Percentiles rank a stretch among this genome's conserved stretches.
These are phyloP conservation scores for Aspergillus ustus DNA, from an alignment of 2,329 filamentous ascomycete genomes.

Conservation along the genomic window DNA sequence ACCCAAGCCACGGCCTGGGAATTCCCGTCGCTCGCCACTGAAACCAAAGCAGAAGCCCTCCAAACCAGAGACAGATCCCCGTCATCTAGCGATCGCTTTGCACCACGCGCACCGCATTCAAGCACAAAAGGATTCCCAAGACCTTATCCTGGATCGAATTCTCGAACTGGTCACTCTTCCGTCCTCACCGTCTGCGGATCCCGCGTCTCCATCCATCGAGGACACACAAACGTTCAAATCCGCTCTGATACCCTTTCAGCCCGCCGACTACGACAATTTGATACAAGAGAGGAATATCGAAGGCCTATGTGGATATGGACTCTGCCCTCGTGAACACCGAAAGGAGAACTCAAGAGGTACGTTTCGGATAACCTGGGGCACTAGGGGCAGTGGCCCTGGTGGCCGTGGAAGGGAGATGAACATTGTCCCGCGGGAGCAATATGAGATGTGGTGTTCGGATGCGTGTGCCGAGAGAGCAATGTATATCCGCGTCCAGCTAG, in stretches of 20 bases:
- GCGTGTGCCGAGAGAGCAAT: conserved; percentile 78
- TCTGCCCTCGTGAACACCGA: conserved; percentile 72
- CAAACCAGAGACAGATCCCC: conserved; percentile 48
- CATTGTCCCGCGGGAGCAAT: conserved; percentile 71
- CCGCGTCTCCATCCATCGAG: conserved; percentile 57
- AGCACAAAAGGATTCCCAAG: conserved; percentile 77
- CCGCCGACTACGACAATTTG: conserved; percentile 85
- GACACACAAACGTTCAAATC: conserved; percentile 70
- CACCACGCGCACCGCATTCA: conserved; percentile 84
- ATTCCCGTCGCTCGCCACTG: conserved; percentile 30
- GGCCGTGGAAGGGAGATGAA: conserved; percentile 59
- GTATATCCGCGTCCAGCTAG: conserved; percentile 87
- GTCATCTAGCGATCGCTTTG: conserved; percentile 67
- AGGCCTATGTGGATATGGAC: conserved; percentile 77
- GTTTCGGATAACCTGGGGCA: conserved; percentile 68
- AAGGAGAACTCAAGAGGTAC: conserved; percentile 62
- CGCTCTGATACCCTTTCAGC: conserved; percentile 75
- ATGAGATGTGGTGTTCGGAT: conserved; percentile 86
- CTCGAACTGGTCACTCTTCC: conserved; percentile 72
- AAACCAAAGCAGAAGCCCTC: conserved; percentile 30
- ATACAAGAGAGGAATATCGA: conserved; percentile 88
- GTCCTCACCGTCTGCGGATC: conserved; percentile 54
- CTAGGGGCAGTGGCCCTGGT: conserved; percentile 52
- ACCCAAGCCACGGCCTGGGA: conserved; percentile 49
- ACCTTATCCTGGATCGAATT: conserved; percentile 72